phyloP scores from a whole-genome alignment of 1,139 yeast genomes.

The Debaryomycetaceae sp. region DNA sequence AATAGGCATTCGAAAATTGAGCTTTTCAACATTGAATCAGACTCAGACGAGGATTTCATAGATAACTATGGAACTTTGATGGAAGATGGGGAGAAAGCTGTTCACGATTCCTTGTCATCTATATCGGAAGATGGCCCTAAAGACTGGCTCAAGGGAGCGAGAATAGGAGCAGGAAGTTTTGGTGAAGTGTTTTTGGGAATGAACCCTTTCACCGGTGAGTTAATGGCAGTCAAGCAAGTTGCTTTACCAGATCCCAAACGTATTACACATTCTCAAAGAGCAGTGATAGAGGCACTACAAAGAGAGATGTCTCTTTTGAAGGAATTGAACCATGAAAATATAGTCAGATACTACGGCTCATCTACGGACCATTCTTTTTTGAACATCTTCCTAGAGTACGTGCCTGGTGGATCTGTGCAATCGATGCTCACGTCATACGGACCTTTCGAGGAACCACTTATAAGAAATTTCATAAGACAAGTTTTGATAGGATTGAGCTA shows the following conservation, averaged over 20 bases:
- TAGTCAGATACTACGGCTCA: conserved; percentile 87
- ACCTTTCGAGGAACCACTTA: conserved; percentile 87
- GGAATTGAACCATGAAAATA: conserved; percentile 85
- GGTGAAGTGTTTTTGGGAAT: conserved; percentile 92
- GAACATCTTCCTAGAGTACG: conserved; percentile 88
- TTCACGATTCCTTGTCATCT: conserved; percentile 8
- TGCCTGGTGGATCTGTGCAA: conserved; percentile 95
- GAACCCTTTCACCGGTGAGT: conserved; percentile 88
- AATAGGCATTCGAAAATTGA: conserved; percentile 50
- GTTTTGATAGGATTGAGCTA: conserved; percentile 79
- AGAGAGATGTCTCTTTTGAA: conserved; percentile 79
- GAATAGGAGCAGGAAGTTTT: conserved; percentile 93
- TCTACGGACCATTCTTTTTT: conserved; percentile 66
- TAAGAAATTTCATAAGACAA: conserved; percentile 79
- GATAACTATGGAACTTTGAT: conserved; percentile 15
- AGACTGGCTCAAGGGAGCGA: conserved; percentile 90
- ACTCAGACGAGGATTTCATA: conserved; percentile 24
- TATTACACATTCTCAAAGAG: conserved; percentile 39
- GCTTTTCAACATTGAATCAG: conserved; percentile 42
- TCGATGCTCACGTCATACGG: conserved; percentile 83
- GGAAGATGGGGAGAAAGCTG: conserved; percentile 13
- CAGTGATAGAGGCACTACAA: conserved; percentile 78
- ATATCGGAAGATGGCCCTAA: conserved; percentile 48
- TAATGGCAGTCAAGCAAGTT: conserved; percentile 97
- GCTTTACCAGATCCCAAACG: conserved; percentile 52